Evolutionary conservation across 352 stramenopile genomes (phyloP).

Genomic region (Globisporangium okanoganense): DNA sequence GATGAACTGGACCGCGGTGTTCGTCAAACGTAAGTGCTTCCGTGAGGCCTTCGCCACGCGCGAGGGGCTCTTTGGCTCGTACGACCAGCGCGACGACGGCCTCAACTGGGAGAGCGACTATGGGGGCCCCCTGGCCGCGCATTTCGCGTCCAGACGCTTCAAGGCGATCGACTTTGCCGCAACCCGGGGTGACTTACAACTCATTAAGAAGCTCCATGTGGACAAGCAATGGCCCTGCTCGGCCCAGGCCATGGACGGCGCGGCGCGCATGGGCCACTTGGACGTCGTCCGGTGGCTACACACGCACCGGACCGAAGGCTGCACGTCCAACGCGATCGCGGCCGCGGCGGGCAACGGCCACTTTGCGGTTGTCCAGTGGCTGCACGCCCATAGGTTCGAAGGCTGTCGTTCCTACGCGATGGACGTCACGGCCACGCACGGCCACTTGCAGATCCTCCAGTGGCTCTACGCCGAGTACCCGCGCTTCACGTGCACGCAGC

Average conservation of each 20-base stretch:
- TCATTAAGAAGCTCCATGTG: constrained; percentile 31
- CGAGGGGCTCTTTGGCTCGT: constrained; percentile 22
- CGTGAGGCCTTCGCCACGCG: constrained; percentile 32
- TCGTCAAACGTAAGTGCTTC: constrained; percentile 22
- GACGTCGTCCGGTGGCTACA: constrained; percentile 37
- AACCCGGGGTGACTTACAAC: constrained; percentile 24
- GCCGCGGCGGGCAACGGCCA: constrained; percentile 35
- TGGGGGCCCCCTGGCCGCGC: constrained; percentile 2
- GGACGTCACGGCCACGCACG: constrained; percentile 42
- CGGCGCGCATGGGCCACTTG: constrained; percentile 32
- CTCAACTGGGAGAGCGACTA: constrained; percentile 19
- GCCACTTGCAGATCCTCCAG: constrained; percentile 40
- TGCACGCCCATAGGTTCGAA: constrained; percentile 29
- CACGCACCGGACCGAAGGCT: constrained; percentile 34
- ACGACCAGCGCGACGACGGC: constrained; percentile 30
- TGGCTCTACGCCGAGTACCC: constrained; percentile 35
- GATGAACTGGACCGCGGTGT: constrained; percentile 35
- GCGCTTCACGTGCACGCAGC: constrained; percentile 27
- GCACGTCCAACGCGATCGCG: constrained; percentile 31
- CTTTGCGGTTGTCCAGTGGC: constrained; percentile 31
- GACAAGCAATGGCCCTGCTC: constrained; percentile 20
- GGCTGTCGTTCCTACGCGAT: constrained; percentile 37
- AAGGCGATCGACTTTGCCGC: constrained; percentile 29
- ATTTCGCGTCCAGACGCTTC: constrained; percentile 18
- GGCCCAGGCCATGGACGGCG: constrained; percentile 31